Conservation (phyloP, 129 eudicot species). For the Flaveria bidentis region DNA sequence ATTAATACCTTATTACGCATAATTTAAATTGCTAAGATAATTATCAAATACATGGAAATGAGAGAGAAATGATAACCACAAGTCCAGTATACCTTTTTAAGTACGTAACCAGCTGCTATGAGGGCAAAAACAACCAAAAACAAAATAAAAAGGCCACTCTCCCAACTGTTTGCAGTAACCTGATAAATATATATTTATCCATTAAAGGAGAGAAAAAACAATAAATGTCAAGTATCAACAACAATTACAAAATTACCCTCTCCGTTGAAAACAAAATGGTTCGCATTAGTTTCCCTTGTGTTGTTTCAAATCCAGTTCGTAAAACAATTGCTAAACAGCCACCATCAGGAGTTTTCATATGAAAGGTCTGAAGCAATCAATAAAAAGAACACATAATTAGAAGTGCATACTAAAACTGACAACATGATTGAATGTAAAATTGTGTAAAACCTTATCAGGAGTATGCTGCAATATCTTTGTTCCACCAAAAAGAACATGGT, state of each 20-base stretch:
- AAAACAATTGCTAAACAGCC: constrained; percentile 95
- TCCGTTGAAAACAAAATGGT: constrained; percentile 95
- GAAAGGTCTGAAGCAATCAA: constrained; percentile 51
- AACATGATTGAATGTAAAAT: not conserved
- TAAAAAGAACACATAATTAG: constrained; percentile 12
- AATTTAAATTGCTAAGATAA: not conserved
- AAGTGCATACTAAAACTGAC: not conserved
- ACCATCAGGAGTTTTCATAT: constrained; percentile 90
- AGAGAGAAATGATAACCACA: constrained; percentile 2
- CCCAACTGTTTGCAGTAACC: constrained; percentile 99
- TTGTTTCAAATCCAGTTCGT: constrained; percentile 95
- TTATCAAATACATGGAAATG: not conserved
- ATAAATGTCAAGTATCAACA: constrained; percentile 14
- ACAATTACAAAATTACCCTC: constrained; percentile 55
- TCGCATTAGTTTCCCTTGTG: constrained; percentile 97
- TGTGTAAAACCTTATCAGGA: constrained; percentile 69
- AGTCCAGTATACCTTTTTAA: constrained; percentile 64
- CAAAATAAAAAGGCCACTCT: constrained; percentile 84
- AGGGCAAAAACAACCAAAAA: constrained; percentile 85
- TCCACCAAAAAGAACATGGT: constrained; percentile 93
- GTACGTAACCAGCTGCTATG: constrained; percentile 95
- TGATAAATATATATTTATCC: constrained; percentile 29
- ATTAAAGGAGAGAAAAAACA: not conserved
- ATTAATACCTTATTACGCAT: not conserved
- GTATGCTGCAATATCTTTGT: constrained; percentile 98